Base-by-base conservation (phyloP, 1,139 yeast genomes). In the Candida tunisiensis region DNA sequence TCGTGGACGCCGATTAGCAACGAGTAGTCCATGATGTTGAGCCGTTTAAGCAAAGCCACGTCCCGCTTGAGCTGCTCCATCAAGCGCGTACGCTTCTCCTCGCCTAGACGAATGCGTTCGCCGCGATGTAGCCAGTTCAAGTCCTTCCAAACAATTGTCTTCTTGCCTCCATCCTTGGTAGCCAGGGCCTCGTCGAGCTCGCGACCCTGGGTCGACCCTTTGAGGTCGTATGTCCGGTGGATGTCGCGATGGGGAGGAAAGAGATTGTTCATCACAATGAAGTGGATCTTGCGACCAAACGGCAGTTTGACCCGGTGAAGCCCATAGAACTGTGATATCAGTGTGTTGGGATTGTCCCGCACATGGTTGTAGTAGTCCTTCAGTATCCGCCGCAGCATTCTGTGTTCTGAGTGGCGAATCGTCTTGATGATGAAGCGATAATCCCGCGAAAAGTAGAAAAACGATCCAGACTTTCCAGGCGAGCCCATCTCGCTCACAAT, bases 381-480 rank as follows among this genome's bases (percentile, higher is more conserved):
- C 28, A 91, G 61, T 23, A 82, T 72, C 36, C 61, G 63, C 39
- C 93, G 63, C 34, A 91, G 54, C 50, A 79, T 91, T 36, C 70
- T 69, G 54, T 88, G 96, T 46, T 91, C 99, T 2, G 92, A 60
- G 43, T 80, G 93, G 48, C 82, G 95, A 33, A 91, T 82, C 0
- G 99, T 91, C 49, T 91, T 91, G 53, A 91, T 91, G 44, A 91
- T 88, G 51, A 79, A 91, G 36, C 91, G 65, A 53, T 75, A 85
- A 54, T 91, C 98, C 37, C 94, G 63, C 8, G 95, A 82, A 50
- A 78, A 91, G 54, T 88, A 91, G 47, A 91, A 91, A 45, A 88
- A 85, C 0, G 95, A 82, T 0, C 98, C 98, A 42, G 92, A 75
- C 51, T 91, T 91, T 3, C 99, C 99, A 0, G 96, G 96, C 2